Percentiles rank a stretch among this genome's conserved stretches.
phyloP scores from a whole-genome alignment of 2,329 filamentous ascomycete species.

The Fusarium pininemorale region DNA sequence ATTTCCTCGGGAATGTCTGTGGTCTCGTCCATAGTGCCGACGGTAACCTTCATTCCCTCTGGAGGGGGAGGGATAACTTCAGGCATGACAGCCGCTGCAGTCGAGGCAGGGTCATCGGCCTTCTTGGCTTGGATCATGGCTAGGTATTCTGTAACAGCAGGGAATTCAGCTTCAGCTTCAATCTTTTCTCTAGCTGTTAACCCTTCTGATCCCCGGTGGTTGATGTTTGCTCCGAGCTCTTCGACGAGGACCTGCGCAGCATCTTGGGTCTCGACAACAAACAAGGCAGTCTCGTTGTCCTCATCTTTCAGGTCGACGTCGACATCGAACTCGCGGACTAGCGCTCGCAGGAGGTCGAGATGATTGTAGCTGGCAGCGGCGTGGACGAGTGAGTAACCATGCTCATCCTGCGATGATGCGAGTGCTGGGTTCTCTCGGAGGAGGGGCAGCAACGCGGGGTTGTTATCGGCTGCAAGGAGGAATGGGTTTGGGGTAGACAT shows the following conservation, averaged over 20 bases:
- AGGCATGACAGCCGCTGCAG: slow-evolving; percentile 42
- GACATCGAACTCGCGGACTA: slow-evolving; percentile 81
- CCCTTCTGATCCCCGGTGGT: slow-evolving; percentile 75
- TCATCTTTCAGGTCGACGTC: slow-evolving; percentile 86
- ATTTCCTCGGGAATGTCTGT: slow-evolving; percentile 69
- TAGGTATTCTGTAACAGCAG: slow-evolving; percentile 33
- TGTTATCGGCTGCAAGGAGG: slow-evolving; percentile 84
- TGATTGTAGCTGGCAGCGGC: slow-evolving; percentile 94
- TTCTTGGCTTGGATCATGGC: slow-evolving; percentile 33
- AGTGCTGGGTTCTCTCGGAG: slow-evolving; percentile 79
- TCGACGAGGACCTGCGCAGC: slow-evolving; percentile 84
- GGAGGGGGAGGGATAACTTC: slow-evolving; percentile 71
- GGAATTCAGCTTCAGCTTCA: slow-evolving; percentile 39
- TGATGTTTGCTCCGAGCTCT: slow-evolving; percentile 77
- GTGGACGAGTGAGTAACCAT: slow-evolving; percentile 94
- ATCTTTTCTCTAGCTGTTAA: slow-evolving; percentile 85
- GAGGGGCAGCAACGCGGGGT: slow-evolving; percentile 75
- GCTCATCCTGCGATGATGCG: slow-evolving; percentile 82
- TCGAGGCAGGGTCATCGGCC: slow-evolving; percentile 43
- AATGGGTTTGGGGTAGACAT: slow-evolving; percentile 65
- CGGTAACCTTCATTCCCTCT: slow-evolving; percentile 77
- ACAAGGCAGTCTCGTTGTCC: slow-evolving; percentile 93
- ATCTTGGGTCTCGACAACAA: slow-evolving; percentile 84
- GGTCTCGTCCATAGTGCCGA: slow-evolving; percentile 76
- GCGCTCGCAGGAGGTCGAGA: slow-evolving; percentile 76